Evolutionary conservation across 1,284 basidiomycete species (phyloP).

Genomic region (Ceratobasidium sp.): DNA sequence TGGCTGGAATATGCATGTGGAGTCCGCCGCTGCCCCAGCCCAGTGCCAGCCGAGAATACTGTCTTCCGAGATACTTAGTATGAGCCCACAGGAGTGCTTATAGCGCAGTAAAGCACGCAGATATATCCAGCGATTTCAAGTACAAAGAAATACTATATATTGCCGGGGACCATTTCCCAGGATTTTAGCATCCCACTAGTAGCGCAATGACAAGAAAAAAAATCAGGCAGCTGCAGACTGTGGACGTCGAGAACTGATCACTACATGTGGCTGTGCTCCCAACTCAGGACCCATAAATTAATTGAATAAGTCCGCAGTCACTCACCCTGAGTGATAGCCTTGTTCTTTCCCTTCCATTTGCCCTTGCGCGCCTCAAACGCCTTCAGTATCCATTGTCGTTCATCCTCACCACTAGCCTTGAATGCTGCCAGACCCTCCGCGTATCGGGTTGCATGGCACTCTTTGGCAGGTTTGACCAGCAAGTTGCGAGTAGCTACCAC

Average conservation of each 20-base stretch:
- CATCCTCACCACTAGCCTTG: constrained; percentile 54
- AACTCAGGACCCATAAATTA: background rate
- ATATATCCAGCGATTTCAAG: background rate
- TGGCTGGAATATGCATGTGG: background rate
- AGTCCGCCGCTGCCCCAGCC: background rate
- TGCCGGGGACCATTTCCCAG: background rate
- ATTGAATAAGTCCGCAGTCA: background rate
- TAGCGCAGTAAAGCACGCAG: background rate
- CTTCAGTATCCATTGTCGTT: constrained; percentile 58
- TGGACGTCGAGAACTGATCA: background rate
- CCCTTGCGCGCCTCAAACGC: constrained; percentile 59
- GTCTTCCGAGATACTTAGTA: too few relatives aligned
- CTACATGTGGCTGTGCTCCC: background rate
- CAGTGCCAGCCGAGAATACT: background rate
- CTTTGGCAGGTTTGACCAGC: constrained; percentile 55
- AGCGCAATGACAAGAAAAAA: background rate
- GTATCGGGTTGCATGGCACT: constrained; percentile 59
- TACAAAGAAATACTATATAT: background rate
- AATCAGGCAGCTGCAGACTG: background rate
- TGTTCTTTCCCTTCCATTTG: constrained; percentile 57
- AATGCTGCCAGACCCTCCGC: constrained; percentile 60
- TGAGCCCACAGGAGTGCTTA: too few relatives aligned
- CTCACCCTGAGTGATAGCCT: constrained; percentile 13
- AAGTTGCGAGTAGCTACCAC: constrained; percentile 59
- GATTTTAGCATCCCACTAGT: background rate